Evolutionary conservation across 2,329 filamentous ascomycete species (phyloP).

Genomic region (Penicillium janthinellum): DNA sequence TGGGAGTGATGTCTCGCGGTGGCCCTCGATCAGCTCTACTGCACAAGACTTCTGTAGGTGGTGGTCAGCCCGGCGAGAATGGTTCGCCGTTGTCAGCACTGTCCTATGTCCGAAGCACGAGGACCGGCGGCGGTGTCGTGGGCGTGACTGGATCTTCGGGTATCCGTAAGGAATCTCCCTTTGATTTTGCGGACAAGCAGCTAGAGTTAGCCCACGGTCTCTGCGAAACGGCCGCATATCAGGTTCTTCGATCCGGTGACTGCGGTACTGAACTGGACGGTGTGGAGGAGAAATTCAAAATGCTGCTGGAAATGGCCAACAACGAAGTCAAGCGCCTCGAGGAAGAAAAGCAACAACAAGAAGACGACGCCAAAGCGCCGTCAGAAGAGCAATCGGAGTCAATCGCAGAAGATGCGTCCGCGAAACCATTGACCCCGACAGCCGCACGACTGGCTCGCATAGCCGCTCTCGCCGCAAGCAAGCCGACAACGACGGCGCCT

Average conservation of each 20-base stretch:
- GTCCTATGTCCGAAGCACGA: constrained; percentile 8
- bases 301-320: constrained; percentile 63
- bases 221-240: constrained; percentile 84
- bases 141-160: constrained; percentile 19
- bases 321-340: constrained; percentile 61
- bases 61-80: constrained; percentile 3
- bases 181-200: constrained; percentile 74
- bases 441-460: constrained; percentile 25
- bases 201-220: constrained; percentile 78
- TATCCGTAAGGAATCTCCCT: constrained; percentile 57
- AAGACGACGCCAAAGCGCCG: constrained; percentile 21
- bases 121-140: constrained; percentile 7
- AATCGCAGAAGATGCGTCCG: background rate
- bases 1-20: constrained; percentile 43
- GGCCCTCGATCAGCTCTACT: constrained; percentile 26
- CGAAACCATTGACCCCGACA: constrained; percentile 16
- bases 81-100: constrained; percentile 14
- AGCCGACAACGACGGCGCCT: constrained; percentile 20
- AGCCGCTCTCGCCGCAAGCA: constrained; percentile 22
- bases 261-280: constrained; percentile 75
- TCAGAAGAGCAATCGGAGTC: constrained; percentile 2
- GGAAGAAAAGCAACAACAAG: constrained; percentile 50
- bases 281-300: constrained; percentile 65
- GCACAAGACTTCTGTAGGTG: constrained; percentile 10
- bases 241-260: constrained; percentile 84